phyloP scores from a whole-genome alignment of 2,329 filamentous ascomycete species.

The Albophoma yamanashiensis region DNA sequence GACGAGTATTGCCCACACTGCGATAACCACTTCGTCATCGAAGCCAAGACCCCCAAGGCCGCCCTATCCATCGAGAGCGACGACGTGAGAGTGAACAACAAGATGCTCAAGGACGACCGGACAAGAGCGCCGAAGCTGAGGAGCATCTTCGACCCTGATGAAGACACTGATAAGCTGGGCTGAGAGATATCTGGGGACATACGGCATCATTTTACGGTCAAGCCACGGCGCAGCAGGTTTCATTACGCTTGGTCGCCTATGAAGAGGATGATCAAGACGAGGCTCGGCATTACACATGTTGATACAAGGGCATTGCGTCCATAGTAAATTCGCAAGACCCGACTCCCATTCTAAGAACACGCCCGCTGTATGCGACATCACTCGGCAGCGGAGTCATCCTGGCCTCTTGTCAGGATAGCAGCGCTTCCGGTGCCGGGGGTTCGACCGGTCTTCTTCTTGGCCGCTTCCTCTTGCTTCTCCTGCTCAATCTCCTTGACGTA shows the following conservation, averaged over 20 bases:
- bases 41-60: constrained; percentile 75
- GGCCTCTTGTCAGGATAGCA: constrained; percentile 60
- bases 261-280: constrained; percentile 8
- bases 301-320: constrained; percentile 22
- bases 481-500: constrained; percentile 99
- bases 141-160: constrained; percentile 66
- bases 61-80: constrained; percentile 82
- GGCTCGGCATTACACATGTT: constrained; percentile 23
- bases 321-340: constrained; percentile 12
- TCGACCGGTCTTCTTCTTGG: constrained; percentile 85
- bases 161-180: constrained; percentile 65
- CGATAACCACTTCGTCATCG: constrained; percentile 95
- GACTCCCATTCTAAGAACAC: constrained; percentile 13
- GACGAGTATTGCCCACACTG: constrained; percentile 99
- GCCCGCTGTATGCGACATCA: constrained; percentile 10
- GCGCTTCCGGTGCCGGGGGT: constrained; percentile 59
- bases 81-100: constrained; percentile 72
- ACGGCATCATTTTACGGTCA: constrained; percentile 1
- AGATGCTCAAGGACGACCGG: constrained; percentile 90
- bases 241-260: constrained; percentile 12
- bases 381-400: constrained; percentile 28
- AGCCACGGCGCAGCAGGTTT: constrained; percentile 18
- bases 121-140: constrained; percentile 47
- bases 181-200: constrained; percentile 27
- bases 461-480: constrained; percentile 98